These are phyloP conservation scores for Candida pini DNA, from an alignment of 805 yeast genomes.

Conservation along the genomic window DNA sequence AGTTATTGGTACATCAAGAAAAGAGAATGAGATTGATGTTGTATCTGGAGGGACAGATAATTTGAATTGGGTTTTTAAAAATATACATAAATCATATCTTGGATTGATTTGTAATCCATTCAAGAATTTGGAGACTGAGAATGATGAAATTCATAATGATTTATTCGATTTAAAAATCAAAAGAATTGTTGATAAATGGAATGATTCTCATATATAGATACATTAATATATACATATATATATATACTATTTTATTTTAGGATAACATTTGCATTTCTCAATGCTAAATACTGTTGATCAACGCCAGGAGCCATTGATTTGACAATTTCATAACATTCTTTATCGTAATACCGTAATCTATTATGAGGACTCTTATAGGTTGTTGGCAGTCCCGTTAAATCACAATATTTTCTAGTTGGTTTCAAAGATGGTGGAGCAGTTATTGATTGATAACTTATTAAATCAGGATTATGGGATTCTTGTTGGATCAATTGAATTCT, in stretches of 20 bases:
- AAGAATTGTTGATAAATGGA: constrained; percentile 21
- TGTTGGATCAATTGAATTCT: constrained; percentile 41
- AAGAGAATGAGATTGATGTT: constrained; percentile 23
- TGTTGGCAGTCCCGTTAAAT: constrained; percentile 83
- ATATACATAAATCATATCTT: constrained; percentile 50
- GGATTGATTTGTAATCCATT: constrained; percentile 61
- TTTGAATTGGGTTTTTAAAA: constrained; percentile 29
- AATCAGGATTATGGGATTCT: constrained; percentile 28
- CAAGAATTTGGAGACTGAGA: constrained; percentile 29
- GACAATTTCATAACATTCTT: constrained; percentile 75
- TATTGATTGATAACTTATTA: constrained; percentile 64
- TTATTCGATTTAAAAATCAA: constrained; percentile 25
- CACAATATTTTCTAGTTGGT: constrained; percentile 85
- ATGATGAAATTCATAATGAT: constrained; percentile 26
- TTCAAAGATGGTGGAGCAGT: constrained; percentile 83
- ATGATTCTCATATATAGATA: constrained; percentile 7
- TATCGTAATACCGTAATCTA: constrained; percentile 72
- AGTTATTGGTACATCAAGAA: constrained; percentile 46
- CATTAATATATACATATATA: constrained; percentile 3
- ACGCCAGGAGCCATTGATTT: constrained; percentile 82
- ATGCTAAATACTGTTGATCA: constrained; percentile 85
- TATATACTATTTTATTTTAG: constrained; percentile 35
- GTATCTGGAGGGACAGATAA: constrained; percentile 10
- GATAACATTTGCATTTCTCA: constrained; percentile 85
- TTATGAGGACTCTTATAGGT: constrained; percentile 69